Evolutionary conservation across 1,139 yeast species (phyloP), one percentile per base, ranked within the genome.

Genomic region (Taphrina communis): DNA sequence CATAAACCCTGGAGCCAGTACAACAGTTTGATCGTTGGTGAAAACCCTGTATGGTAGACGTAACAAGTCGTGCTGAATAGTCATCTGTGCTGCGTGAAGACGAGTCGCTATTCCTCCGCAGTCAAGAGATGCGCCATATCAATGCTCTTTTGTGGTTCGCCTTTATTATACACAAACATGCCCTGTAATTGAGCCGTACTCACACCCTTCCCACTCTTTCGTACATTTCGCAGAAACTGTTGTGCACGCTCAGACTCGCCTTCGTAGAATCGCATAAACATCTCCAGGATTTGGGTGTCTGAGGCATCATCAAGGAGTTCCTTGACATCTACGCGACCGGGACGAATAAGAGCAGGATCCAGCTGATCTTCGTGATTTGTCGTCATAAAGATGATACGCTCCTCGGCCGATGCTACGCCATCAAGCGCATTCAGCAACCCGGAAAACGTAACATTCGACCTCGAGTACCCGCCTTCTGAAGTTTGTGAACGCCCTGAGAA

Each of bases 331-430:
- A 94, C 89, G 77, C 99, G 84, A 2, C 99, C 99, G 0, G 99
- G 99, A 73, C 99, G 84, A 72, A 89, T 80, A 69, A 89, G 80
- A 1, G 84, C 84, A 7, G 83, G 92, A 75, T 94, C 99, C 56
- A 94, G 82, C 72, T 86, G 86, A 73, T 94, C 98, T 0, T 97
- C 97, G 76, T 94, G 99, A 78, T 94, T 94, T 31, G 99, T 93
- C 17, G 99, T 94, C 99, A 94, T 94, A 78, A 94, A 94, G 0
- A 97, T 94, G 53, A 94, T 84, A 65, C 97, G 89, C 76, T 94
- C 99, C 76, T 94, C 99, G 0, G 98, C 97, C 58, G 97, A 90
- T 1, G 98, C 96, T n/a, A 94, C 99, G 65, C 99, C 99, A 77
- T 94, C 99, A 62, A 94, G 82, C 0, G 99, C 97, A 77, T 94